phyloP scores from a whole-genome alignment of 2,329 filamentous ascomycete genomes.

The Cladosporium colombiae region DNA sequence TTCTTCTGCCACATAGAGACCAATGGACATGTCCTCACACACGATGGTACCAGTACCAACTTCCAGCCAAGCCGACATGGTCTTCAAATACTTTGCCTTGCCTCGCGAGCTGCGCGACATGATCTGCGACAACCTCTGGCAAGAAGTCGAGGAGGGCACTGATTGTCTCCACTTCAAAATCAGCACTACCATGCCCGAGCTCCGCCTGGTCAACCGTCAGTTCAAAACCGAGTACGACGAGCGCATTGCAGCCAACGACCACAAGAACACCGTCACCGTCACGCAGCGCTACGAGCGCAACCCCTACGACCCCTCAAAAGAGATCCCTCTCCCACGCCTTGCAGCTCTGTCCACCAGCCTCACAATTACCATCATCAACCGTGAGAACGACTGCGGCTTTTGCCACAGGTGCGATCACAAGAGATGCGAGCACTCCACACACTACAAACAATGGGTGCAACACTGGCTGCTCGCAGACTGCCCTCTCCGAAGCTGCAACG shows the following conservation, averaged over 20 bases:
- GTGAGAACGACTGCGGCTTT: not conserved
- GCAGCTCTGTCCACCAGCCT: not conserved
- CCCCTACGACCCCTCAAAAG: not conserved
- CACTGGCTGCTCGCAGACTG: not conserved
- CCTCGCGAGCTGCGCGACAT: conserved; percentile 23
- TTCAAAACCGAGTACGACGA: conserved; percentile 2
- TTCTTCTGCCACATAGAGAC: not conserved
- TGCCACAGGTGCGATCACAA: not conserved
- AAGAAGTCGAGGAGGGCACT: not conserved
- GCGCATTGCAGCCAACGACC: not conserved
- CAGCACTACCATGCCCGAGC: not conserved
- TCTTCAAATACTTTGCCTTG: conserved; percentile 17
- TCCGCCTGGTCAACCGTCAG: not conserved
- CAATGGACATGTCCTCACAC: not conserved
- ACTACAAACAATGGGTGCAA: not conserved
- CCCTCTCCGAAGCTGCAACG: not conserved
- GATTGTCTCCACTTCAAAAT: not conserved
- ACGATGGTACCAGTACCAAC: not conserved
- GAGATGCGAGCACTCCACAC: not conserved
- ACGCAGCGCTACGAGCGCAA: not conserved
- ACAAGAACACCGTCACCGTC: not conserved
- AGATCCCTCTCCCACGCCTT: not conserved
- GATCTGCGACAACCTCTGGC: conserved; percentile 18
- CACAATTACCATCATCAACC: not conserved
- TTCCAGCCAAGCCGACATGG: not conserved